Conservation (phyloP, 768 basidiomycete genomes). For the Trametes gibbosa region DNA sequence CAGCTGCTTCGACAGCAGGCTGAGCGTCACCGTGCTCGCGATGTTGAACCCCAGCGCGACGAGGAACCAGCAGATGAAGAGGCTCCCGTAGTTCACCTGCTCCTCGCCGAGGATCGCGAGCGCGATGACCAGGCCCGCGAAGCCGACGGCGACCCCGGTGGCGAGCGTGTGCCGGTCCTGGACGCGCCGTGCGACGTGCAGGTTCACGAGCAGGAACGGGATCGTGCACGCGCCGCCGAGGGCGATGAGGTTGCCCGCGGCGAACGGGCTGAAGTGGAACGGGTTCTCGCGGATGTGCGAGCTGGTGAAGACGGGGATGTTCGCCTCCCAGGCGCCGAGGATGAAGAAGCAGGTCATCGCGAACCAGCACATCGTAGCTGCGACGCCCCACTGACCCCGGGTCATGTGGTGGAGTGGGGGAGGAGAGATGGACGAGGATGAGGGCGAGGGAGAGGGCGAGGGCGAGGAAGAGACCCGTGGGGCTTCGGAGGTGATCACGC, state of each 20-base stretch:
- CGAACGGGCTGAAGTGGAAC: constrained; percentile 58
- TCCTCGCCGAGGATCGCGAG: constrained; percentile 42
- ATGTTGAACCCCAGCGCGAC: constrained; percentile 73
- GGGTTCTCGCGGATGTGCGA: constrained; percentile 26
- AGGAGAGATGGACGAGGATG: not conserved
- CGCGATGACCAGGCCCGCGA: constrained; percentile 51
- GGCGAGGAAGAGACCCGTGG: not conserved
- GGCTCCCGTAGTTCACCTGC: constrained; percentile 43
- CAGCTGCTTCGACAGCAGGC: constrained; percentile 65
- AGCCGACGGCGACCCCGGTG: constrained; percentile 48
- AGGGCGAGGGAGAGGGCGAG: not conserved
- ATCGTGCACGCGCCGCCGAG: constrained; percentile 60
- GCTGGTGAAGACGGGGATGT: constrained; percentile 57
- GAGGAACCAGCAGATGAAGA: constrained; percentile 51
- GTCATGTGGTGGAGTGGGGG: constrained; percentile 10
- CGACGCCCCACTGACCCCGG: constrained; percentile 47
- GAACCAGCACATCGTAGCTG: constrained; percentile 67
- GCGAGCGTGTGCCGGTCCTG: constrained; percentile 62
- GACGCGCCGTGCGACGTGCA: constrained; percentile 52
- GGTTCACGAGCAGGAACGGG: constrained; percentile 64
- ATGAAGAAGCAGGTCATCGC: constrained; percentile 70
- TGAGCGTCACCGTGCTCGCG: constrained; percentile 66
- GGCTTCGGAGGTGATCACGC: constrained; percentile 9
- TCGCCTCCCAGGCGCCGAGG: constrained; percentile 67
- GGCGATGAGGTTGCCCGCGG: constrained; percentile 69